Evolutionary conservation across 2,329 filamentous ascomycete species (phyloP), one percentile per base, ranked within the genome.

Genomic region (Diaporthe citri): DNA sequence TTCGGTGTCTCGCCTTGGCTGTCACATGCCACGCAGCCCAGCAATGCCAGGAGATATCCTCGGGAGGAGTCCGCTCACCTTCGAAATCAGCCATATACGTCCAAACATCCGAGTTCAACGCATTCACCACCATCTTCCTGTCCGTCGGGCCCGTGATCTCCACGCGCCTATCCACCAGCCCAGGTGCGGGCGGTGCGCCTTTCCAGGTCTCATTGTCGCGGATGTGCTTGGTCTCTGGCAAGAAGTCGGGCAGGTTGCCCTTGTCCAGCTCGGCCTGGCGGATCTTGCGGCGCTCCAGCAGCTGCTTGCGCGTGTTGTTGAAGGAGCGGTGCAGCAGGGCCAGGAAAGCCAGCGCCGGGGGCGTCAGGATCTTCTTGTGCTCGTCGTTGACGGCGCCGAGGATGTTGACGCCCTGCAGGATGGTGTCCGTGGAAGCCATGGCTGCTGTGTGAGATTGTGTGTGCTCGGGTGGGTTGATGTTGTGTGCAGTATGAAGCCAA

Each of bases 11-110:
- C 25, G 28, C 25, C 7, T 41, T 4, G 57, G 9, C 15, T 62
- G 7, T 41, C 34, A 25, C 36, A 76, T 51, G 77, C 76, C 57
- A 10, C 31, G 17, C 34, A 17, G 41, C 20, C 41, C 17, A 25
- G 25, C 3, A 43, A n/a, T 56, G 31, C 8, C 52, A 46, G 25
- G 10, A 7, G 17, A 3, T 4, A 22, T n/a, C 10, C 39, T 12
- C 34, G 20, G 22, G 13, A 28, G 22, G 39, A 8, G 20, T 10
- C 6, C 2, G 84, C 90, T 81, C 85, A 97, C 96, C 96, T 87
- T 99, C 97, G 79, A 99, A 97, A 86, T 99, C 97, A 64, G 97
- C 97, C 97, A 99, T 99, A 82, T 98, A 99, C 74, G 96, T 98
- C 93, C 94, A 98, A 34, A 98, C 97, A 81, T 98, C 91, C 60